Base-by-base conservation (phyloP, 176 grass and related monocot species). In the Oryza meyeriana region DNA sequence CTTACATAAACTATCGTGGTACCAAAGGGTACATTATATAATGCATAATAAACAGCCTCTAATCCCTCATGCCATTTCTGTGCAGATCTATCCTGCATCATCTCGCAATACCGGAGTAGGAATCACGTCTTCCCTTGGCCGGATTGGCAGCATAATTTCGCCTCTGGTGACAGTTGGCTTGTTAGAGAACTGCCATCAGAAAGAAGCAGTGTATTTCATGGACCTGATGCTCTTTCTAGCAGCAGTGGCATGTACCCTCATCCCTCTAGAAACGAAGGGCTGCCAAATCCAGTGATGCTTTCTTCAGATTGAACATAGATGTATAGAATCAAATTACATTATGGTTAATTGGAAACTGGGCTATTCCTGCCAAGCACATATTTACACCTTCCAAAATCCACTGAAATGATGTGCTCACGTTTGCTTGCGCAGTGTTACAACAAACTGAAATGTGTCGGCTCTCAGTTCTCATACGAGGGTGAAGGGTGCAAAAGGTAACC, bases 181-280 rank as follows among this genome's bases (percentile, higher is more conserved):
- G 72, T 29, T 91, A 61, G 78, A 88, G 45, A 80, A 55, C 59
- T 94, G 92, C 63, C 82, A 10, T 62, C 79, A 64, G 62, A 88
- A 69, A 59, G 83, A 82, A 86, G 75, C 79, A 8, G 79, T 94
- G 59, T 41, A 81, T 73, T 20, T 88, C 30, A 75, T 94, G 47
- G 86, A 84, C 29, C 41, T 88, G 16, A 48, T 81, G 4, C 69
- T 91, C n/a, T 74, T 94, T 33, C 83, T 88, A n/a, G 77, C 70
- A 35, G 92, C 29, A 26, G 40, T 86, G 39, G 80, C 88, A 18
- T 72, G 57, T 10, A 28, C 73, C 34, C 17, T 88, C 58, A 86
- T 94, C 76, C 82, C 88, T 64, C 36, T 83, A 8, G 88, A 94
- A 26, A 94, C 88, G 24, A 94, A 73, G 64, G 79, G 88, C 64